phyloP scores from a whole-genome alignment of 495 filamentous ascomycete species.

The Xylaria curta region DNA sequence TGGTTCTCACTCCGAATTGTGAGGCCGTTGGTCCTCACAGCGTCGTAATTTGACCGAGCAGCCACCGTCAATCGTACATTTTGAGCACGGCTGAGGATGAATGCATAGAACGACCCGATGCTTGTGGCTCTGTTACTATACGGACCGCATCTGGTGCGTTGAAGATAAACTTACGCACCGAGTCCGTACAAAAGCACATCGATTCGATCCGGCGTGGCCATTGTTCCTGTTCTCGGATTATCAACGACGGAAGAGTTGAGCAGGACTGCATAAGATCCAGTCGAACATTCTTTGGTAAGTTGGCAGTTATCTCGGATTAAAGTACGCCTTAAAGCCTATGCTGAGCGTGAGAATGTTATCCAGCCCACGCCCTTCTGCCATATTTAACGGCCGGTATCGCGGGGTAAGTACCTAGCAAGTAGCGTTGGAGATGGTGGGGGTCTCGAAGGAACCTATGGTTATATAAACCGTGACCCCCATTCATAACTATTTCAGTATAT shows the following conservation, averaged over 20 bases:
- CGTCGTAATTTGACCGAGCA: constrained; percentile 61
- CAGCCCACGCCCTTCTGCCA: not conserved
- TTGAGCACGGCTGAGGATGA: constrained; percentile 50
- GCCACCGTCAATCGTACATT: constrained; percentile 56
- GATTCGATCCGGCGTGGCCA: constrained; percentile 1
- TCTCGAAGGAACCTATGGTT: not conserved
- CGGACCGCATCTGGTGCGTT: not conserved
- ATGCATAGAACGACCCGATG: constrained; percentile 32
- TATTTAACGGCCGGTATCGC: not conserved
- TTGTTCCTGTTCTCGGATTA: not conserved
- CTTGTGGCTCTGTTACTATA: not conserved
- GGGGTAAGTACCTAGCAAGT: not conserved
- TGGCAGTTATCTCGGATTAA: not conserved
- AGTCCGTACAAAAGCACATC: constrained; percentile 20
- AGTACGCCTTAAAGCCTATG: not conserved
- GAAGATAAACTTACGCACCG: constrained; percentile 18
- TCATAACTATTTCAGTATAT: not conserved
- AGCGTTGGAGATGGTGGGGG: not conserved
- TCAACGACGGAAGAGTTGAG: no score
- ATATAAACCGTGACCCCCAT: not conserved
- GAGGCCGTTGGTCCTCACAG: constrained; percentile 53
- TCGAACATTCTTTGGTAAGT: not conserved
- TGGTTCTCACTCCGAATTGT: constrained; percentile 54
- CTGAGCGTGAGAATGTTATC: not conserved
- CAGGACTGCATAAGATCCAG: not conserved